Evolutionary conservation across 208 protist genomes (phyloP).

Genomic region (Crithidia expoeki): DNA sequence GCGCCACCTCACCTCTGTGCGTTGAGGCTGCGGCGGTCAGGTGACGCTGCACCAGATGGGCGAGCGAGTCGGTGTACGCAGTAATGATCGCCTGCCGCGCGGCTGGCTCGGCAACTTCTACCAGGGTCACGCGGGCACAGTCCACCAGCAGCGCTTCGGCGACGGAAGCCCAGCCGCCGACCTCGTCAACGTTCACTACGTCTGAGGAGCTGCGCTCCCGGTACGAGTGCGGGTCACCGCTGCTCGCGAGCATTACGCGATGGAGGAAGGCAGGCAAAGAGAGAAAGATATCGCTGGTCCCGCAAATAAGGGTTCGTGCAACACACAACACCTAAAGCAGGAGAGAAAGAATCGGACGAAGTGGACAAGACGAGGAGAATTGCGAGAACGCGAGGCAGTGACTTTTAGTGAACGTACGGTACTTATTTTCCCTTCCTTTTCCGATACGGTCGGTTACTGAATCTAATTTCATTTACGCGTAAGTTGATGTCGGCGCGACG

Average conservation of each 20-base stretch:
- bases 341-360: too few species aligned
- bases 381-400: too few species aligned
- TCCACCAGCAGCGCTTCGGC: conserved; percentile 34
- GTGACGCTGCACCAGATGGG: conserved; percentile 14
- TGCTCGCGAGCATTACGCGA: conserved; percentile 17
- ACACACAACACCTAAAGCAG: too few species aligned
- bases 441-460: too few species aligned
- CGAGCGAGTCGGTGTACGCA: conserved; percentile 13
- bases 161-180: conserved; percentile 42
- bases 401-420: too few species aligned
- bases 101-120: conserved; percentile 35
- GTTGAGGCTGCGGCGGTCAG: background rate
- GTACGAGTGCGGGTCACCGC: background rate
- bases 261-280: too few species aligned
- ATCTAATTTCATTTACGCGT: too few species aligned
- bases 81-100: conserved; percentile 21
- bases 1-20: conserved; percentile 6
- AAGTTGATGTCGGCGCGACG: too few species aligned
- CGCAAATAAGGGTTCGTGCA: too few species aligned
- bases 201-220: background rate
- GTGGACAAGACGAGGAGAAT: too few species aligned
- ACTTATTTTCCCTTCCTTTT: too few species aligned
- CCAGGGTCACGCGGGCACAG: conserved; percentile 22
- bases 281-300: too few species aligned
- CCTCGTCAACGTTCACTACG: conserved; percentile 15